phyloP scores from a whole-genome alignment of 2,329 filamentous ascomycete species.

The Penicillium aurantiogriseum region DNA sequence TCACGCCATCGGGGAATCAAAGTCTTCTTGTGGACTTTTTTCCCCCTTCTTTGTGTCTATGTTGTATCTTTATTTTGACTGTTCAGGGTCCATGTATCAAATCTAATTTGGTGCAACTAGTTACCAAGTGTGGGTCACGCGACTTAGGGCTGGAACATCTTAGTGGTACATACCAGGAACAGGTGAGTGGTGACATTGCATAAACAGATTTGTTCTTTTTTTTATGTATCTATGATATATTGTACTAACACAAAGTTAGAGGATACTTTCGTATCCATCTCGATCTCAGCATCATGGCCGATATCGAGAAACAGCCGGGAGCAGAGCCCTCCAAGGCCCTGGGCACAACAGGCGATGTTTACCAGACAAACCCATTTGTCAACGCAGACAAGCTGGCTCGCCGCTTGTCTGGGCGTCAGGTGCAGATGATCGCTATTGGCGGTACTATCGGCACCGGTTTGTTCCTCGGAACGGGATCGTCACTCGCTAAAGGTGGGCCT shows the following conservation, averaged over 20 bases:
- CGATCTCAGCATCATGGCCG: conserved; percentile 12
- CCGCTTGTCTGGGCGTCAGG: conserved; percentile 60
- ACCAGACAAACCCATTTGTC: conserved; percentile 20
- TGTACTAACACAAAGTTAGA: not conserved
- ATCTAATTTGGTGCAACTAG: not conserved
- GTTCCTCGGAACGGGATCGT: conserved; percentile 62
- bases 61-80: not conserved
- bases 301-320: conserved; percentile 27
- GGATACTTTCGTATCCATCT: not conserved
- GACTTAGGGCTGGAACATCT: conserved; percentile 13
- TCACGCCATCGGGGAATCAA: conserved; percentile 28
- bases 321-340: conserved; percentile 13
- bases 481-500: conserved; percentile 59
- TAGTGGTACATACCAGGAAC: not conserved
- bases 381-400: conserved; percentile 53
- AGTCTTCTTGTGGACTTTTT: not conserved
- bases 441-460: conserved; percentile 55
- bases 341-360: conserved; percentile 11
- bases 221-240: not conserved
- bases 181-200: conserved; percentile 9
- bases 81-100: not conserved
- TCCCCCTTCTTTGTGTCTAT: not conserved
- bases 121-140: conserved; percentile 22
- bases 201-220: not conserved
- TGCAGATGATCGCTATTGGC: conserved; percentile 64